These are phyloP conservation scores for Phialophora tarda DNA, from an alignment of 2,329 filamentous ascomycete genomes.

Conservation along the genomic window DNA sequence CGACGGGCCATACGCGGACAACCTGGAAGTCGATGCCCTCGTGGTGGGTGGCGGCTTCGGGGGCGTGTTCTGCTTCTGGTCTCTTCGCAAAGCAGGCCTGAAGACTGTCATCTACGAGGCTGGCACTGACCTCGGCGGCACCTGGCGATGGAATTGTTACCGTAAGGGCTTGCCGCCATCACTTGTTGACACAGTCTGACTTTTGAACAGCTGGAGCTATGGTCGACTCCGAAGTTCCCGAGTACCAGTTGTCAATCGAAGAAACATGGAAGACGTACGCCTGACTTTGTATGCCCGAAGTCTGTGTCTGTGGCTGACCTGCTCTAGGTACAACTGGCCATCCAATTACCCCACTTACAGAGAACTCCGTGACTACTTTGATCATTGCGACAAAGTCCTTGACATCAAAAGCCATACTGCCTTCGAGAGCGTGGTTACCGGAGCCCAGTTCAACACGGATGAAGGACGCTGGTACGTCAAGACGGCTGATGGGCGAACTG, in stretches of 20 bases:
- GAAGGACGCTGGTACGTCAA: slow-evolving; percentile 52
- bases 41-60: slow-evolving; percentile 45
- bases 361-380: slow-evolving; percentile 52
- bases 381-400: slow-evolving; percentile 49
- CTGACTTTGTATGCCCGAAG: slow-evolving; percentile 11
- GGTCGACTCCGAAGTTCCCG: slow-evolving; percentile 52
- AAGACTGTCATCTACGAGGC: slow-evolving; percentile 60
- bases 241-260: slow-evolving; percentile 56
- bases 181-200: neutral
- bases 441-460: slow-evolving; percentile 49
- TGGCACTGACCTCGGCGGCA: slow-evolving; percentile 52
- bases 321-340: slow-evolving; percentile 53
- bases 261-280: slow-evolving; percentile 52
- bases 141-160: slow-evolving; percentile 49
- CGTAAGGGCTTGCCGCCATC: slow-evolving; percentile 16
- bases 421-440: slow-evolving; percentile 53
- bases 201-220: slow-evolving; percentile 27
- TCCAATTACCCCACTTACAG: slow-evolving; percentile 50
- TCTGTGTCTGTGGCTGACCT: slow-evolving; percentile 39
- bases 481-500: slow-evolving; percentile 50
- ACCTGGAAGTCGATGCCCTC: slow-evolving; percentile 41
- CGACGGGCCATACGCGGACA: slow-evolving; percentile 42
- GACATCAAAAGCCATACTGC: slow-evolving; percentile 53
- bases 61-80: slow-evolving; percentile 59
- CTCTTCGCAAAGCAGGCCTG: slow-evolving; percentile 57